Percentiles rank a stretch among this genome's conserved stretches.
Evolutionary conservation across 768 basidiomycete genomes (phyloP).

Genomic region (Sistotremastrum niveocremeum): DNA sequence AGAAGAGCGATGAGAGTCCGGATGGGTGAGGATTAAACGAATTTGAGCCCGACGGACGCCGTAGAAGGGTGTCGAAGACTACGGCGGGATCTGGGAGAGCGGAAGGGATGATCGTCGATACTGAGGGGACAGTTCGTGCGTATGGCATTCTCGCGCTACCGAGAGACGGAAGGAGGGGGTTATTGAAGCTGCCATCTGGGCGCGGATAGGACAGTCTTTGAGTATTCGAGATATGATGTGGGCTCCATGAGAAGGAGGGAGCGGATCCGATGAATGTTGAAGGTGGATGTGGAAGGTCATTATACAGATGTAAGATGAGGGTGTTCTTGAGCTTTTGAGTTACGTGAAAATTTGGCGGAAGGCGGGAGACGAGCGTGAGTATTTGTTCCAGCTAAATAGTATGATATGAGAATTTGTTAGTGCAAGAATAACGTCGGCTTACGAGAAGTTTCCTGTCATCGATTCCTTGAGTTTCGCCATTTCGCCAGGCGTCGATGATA

Average conservation of each 20-base stretch:
- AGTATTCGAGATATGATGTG: slow-evolving; percentile 2
- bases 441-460: slow-evolving; percentile 54
- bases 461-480: slow-evolving; percentile 27
- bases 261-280: slow-evolving; percentile 44
- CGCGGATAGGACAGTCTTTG: slow-evolving; percentile 9
- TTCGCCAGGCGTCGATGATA: slow-evolving; percentile 28
- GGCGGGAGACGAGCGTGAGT: slow-evolving; percentile 44
- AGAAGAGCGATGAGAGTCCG: slow-evolving; percentile 65
- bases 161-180: slow-evolving; percentile 17
- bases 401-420: background rate
- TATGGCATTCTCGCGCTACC: slow-evolving; percentile 24
- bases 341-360: slow-evolving; percentile 19
- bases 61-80: slow-evolving; percentile 60
- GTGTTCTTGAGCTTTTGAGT: slow-evolving; percentile 8
- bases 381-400: slow-evolving; percentile 44
- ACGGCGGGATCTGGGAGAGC: slow-evolving; percentile 51
- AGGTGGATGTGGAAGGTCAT: slow-evolving; percentile 71
- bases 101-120: slow-evolving; percentile 24
- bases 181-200: slow-evolving; percentile 26
- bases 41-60: slow-evolving; percentile 2
- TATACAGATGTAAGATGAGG: slow-evolving; percentile 28
- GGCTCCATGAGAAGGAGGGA: slow-evolving; percentile 43
- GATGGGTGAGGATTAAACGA: slow-evolving; percentile 43
- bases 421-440: slow-evolving; percentile 12
- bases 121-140: slow-evolving; percentile 37